Conservation (phyloP, 495 filamentous ascomycete genomes). For the Parathielavia appendiculata region DNA sequence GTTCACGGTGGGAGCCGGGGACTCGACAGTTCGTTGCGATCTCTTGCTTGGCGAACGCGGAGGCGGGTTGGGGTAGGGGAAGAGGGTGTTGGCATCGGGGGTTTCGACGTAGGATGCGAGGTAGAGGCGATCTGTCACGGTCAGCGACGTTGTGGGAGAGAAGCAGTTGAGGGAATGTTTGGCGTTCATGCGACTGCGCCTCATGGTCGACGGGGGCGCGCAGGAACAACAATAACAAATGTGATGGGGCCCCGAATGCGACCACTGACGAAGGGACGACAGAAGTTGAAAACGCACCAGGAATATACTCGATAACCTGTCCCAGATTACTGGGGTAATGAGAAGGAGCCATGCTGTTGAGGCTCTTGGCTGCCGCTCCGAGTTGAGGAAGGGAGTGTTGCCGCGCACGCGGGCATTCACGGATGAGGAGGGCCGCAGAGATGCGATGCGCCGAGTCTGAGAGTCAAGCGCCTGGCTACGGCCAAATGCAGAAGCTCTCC, state of each 20-base stretch:
- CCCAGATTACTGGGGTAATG: conserved; percentile 41
- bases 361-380: conserved; percentile 8
- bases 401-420: background rate
- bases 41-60: conserved; percentile 65
- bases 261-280: background rate
- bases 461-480: background rate
- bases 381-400: background rate
- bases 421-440: background rate
- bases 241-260: background rate
- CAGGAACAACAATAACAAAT: conserved; percentile 10
- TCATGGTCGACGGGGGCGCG: background rate
- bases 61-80: conserved; percentile 69
- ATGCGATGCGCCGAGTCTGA: conserved; percentile 5
- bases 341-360: conserved; percentile 41
- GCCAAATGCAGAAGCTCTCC: background rate
- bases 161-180: conserved; percentile 8
- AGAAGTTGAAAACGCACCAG: conserved; percentile 39
- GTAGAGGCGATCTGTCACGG: conserved; percentile 78
- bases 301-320: conserved; percentile 55
- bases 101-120: conserved; percentile 84
- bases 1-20: conserved; percentile 38
- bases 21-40: conserved; percentile 58
- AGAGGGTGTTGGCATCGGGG: conserved; percentile 72
- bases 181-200: conserved; percentile 5
- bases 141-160: conserved; percentile 32